Base-by-base conservation (phyloP, 257 asterid species). In the Echites panduratus region DNA sequence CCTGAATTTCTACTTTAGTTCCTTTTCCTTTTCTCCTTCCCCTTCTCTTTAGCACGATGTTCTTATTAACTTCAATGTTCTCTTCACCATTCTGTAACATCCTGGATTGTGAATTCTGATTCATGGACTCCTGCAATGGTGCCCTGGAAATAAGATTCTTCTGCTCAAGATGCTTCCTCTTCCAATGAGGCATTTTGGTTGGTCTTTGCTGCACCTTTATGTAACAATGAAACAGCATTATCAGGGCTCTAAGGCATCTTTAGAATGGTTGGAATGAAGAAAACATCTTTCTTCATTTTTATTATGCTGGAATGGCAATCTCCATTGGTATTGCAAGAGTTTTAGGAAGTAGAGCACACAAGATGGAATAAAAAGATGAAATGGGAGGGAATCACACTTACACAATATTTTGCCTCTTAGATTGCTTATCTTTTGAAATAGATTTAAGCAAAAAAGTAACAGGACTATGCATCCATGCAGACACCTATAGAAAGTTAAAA, bases 381-480 rank as follows among this genome's bases (percentile, higher is more conserved):
- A 57, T 0, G 53, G 45, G 65, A 78, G 52, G 78, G 79, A 64
- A 76, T 75, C 75, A 72, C 61, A 71, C 50, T 66, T 73, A 19
- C 61, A 52, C 56, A 59, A 29, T 44, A 16, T 73, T 65, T 64
- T 70, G 68, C 72, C 52, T 62, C 72, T 48, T 41, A 32, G 70
- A 38, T 24, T 26, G 65, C 56, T 50, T 53, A 40, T 56, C 48
- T 66, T 73, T 62, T 54, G 66, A 64, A 74, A 77, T 61, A 53
- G 73, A 52, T 47, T 44, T 12, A 50, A 76, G 69, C 56, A 54
- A 75, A 76, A 44, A 82, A 59, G 69, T 35, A 70, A 78, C 69
- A 71, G 71, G 70, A 48, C 73, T 83, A 82, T 82, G 83, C 83
- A 79, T 57, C 81, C 85, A 82, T 82, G 85, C 85, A 82, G 73